phyloP scores from a whole-genome alignment of 2,329 filamentous ascomycete species.

The Monilinia aucupariae region DNA sequence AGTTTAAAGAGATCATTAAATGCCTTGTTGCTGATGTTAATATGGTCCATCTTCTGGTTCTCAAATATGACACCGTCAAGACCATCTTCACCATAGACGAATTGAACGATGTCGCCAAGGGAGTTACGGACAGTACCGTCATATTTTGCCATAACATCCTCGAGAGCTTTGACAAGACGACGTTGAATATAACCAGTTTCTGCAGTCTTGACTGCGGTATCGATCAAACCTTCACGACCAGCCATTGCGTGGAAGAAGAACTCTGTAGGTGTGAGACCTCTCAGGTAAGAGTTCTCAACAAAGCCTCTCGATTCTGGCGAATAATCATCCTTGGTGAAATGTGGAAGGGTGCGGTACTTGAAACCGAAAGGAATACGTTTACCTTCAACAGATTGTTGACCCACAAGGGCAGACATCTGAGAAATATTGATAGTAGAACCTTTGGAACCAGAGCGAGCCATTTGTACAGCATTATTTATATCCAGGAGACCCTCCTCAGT shows the following conservation, averaged over 20 bases:
- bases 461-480: conserved; percentile 92
- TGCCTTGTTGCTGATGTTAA: conserved; percentile 69
- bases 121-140: conserved; percentile 97
- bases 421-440: conserved; percentile 99
- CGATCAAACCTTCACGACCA: conserved; percentile 98
- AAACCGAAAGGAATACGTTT: conserved; percentile 99
- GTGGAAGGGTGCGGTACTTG: conserved; percentile 93
- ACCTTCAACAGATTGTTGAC: conserved; percentile 96
- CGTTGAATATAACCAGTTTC: conserved; percentile 99
- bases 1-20: conserved; percentile 81
- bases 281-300: conserved; percentile 96
- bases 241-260: conserved; percentile 99
- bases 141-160: conserved; percentile 96
- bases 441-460: conserved; percentile 95
- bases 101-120: conserved; percentile 91
- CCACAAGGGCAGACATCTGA: conserved; percentile 97
- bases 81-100: conserved; percentile 96
- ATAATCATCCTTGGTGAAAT: conserved; percentile 99
- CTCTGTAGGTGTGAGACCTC: conserved; percentile 88
- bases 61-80: conserved; percentile 91
- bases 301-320: conserved; percentile 95
- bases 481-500: conserved; percentile 92
- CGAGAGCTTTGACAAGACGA: conserved; percentile 93
- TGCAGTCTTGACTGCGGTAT: conserved; percentile 98
- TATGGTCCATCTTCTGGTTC: conserved; percentile 81